These are phyloP conservation scores for Hemisphaericaspora nanyangensis DNA, from an alignment of 805 yeast genomes.

Conservation along the genomic window DNA sequence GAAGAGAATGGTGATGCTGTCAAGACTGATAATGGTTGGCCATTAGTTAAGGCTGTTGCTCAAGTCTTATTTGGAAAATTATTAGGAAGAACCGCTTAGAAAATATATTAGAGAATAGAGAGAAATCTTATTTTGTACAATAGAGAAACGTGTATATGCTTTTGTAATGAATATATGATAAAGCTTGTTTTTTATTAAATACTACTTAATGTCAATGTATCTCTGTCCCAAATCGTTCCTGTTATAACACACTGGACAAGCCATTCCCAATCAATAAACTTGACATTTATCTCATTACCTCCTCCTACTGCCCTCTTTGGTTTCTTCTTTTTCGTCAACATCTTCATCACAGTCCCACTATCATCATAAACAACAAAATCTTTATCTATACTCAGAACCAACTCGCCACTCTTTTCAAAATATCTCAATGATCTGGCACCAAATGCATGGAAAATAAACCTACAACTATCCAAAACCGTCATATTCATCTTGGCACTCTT, in stretches of 20 bases:
- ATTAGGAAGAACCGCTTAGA: constrained; percentile 11
- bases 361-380: constrained; percentile 27
- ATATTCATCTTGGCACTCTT: constrained; percentile 20
- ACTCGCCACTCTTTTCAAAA: constrained; percentile 5
- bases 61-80: constrained; percentile 22
- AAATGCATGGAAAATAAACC: constrained; percentile 43
- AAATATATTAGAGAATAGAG: background rate
- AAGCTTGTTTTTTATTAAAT: too few species aligned
- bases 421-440: constrained; percentile 33
- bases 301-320: background rate
- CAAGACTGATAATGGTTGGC: constrained; percentile 77
- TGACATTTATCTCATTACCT: constrained; percentile 7
- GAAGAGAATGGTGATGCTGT: constrained; percentile 97
- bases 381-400: constrained; percentile 5
- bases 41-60: constrained; percentile 54
- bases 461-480: constrained; percentile 31
- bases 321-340: background rate
- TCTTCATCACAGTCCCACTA: constrained; percentile 6
- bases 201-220: constrained; percentile 7
- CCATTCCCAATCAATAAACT: constrained; percentile 61
- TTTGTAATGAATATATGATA: too few species aligned
- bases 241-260: constrained; percentile 57
- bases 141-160: background rate
- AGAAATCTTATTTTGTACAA: background rate
- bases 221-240: constrained; percentile 27